A percentile compares a stretch with the other conserved stretches of the same genome.
phyloP scores from a whole-genome alignment of 805 yeast genomes.

The Candida xyloterini region DNA sequence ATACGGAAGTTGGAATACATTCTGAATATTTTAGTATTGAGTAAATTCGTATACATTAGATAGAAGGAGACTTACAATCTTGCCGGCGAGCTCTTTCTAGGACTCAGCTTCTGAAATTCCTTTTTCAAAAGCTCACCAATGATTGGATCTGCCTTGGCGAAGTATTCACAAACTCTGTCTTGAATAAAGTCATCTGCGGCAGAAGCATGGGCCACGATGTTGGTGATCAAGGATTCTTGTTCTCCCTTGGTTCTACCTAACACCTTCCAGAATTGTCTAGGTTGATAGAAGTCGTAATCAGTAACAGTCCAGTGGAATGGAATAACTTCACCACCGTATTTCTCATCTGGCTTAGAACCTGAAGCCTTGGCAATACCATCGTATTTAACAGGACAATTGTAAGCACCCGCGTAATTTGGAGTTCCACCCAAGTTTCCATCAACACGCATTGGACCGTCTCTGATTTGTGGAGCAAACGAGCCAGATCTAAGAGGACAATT shows the following conservation, averaged over 20 bases:
- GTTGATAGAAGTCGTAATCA: constrained; percentile 73
- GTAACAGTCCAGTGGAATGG: constrained; percentile 83
- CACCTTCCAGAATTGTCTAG: constrained; percentile 74
- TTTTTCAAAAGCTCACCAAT: constrained; percentile 66
- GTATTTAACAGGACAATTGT: constrained; percentile 47
- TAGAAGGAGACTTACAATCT: constrained; percentile 19
- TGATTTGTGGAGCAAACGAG: constrained; percentile 64
- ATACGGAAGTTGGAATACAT: constrained; percentile 10
- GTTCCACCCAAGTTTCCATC: constrained; percentile 71
- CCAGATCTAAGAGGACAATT: constrained; percentile 69
- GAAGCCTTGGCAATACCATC: constrained; percentile 36
- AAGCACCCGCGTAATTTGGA: constrained; percentile 70
- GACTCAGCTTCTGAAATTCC: constrained; percentile 53
- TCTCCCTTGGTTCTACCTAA: constrained; percentile 76
- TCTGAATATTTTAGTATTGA: constrained; percentile 1
- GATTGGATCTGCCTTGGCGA: constrained; percentile 64
- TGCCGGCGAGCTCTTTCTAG: constrained; percentile 38
- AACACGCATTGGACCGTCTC: constrained; percentile 78
- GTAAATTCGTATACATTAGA: no score
- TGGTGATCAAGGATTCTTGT: constrained; percentile 79
- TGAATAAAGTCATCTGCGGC: constrained; percentile 74
- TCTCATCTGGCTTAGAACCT: constrained; percentile 29
- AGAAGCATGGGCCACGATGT: constrained; percentile 70
- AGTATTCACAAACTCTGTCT: constrained; percentile 75
- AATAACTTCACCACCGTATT: constrained; percentile 37